A percentile compares a stretch with the other conserved stretches of the same genome.
Conservation (phyloP, 2,329 filamentous ascomycete species). For the Sclerotinia trifoliorum region DNA sequence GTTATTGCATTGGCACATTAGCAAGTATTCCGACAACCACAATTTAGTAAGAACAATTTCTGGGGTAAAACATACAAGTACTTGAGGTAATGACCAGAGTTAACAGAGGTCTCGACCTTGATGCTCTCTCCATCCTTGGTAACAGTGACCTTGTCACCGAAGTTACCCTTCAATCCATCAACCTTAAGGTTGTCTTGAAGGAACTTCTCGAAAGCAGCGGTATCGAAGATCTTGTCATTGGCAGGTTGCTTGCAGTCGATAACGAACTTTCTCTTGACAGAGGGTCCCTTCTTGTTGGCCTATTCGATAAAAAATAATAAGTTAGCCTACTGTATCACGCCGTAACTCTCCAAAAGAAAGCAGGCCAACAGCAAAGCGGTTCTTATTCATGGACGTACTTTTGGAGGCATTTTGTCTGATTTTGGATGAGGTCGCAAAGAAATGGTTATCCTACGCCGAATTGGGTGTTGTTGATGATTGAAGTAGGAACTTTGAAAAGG, state of each 20-base stretch:
- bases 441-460: constrained; percentile 49
- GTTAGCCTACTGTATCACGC: constrained; percentile 94
- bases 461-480: constrained; percentile 31
- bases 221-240: constrained; percentile 99
- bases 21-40: constrained; percentile 17
- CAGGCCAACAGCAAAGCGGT: constrained; percentile 90
- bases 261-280: constrained; percentile 59
- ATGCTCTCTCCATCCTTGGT: constrained; percentile 90
- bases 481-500: constrained; percentile 10
- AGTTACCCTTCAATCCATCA: constrained; percentile 95
- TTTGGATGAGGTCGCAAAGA: constrained; percentile 66
- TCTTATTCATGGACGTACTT: constrained; percentile 72
- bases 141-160: constrained; percentile 90
- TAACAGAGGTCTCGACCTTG: constrained; percentile 94
- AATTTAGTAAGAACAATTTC: neutral
- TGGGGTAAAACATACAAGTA: constrained; percentile 72
- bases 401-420: constrained; percentile 72
- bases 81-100: constrained; percentile 99
- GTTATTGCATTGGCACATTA: constrained; percentile 30
- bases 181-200: constrained; percentile 99
- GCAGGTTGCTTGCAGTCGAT: constrained; percentile 99
- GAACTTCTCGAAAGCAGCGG: constrained; percentile 99
- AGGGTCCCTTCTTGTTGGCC: constrained; percentile 49
- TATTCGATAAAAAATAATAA: constrained; percentile 55
- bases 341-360: constrained; percentile 47